Base-by-base conservation (phyloP, 495 filamentous ascomycete species). In the Annulohypoxylon moriforme region DNA sequence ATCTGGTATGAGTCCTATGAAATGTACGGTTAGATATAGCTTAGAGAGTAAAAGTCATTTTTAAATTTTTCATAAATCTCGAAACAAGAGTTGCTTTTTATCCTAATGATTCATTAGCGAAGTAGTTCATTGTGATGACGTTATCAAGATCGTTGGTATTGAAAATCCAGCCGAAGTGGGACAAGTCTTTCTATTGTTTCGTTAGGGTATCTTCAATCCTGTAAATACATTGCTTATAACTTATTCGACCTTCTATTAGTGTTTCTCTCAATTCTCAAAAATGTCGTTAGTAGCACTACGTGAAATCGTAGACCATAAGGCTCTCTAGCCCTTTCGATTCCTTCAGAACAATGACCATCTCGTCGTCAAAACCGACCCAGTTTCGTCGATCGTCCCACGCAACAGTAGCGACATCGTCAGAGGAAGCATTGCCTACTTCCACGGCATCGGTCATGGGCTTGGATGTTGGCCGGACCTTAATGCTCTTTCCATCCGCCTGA, bases 291-390 rank as follows among this genome's bases (percentile, higher is more conserved):
- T 10, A 9, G 14, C 47, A 3, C 33, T 69, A 96, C 31, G 90
- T 94, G 77, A 99, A 99, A 81, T 99, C 94, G 79, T 98, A 98
- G 67, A 96, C 90, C 77, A 94, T 88, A 73, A 99, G 78, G 50
- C 90, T 87, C 73, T 94, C 92, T 22, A 85, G 83, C 22, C 92
- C 91, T 14, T 80, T 82, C 68, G 86, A 88, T 75, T 95, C 93
- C 52, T 92, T 90, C 50, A 97, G 82, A 52, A 98, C 86, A 64
- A 98, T 89, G 9, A 99, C 92, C 78, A 93, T 91, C 79, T 98
- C 93, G 36, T 98, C 96, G 75, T 98, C 93, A 78, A 98, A 99
- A 3, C 93, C 93, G 13, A 95, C 87, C 88, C 90, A 97, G 40
- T 90, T 83, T 57, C 84, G 79, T 18, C 79, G 72, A 59, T 84